Conservation (phyloP, 2,329 filamentous ascomycete genomes). For the Chaetomium strumarium region DNA sequence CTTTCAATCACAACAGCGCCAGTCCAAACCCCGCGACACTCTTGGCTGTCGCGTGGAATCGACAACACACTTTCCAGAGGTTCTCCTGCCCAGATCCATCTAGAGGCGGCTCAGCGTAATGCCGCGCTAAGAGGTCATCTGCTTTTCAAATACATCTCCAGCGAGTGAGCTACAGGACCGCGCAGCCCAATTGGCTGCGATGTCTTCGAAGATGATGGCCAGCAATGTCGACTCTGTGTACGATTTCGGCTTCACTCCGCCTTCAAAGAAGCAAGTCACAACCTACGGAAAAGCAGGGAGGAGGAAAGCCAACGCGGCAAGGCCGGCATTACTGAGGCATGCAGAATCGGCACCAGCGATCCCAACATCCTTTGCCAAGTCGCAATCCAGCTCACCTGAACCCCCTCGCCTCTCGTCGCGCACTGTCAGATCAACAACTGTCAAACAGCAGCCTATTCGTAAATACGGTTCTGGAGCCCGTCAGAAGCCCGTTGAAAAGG, state of each 20-base stretch:
- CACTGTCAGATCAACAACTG: constrained; percentile 5
- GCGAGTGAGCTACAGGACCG: background rate
- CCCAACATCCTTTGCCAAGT: constrained; percentile 13
- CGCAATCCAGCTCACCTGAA: constrained; percentile 16
- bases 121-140: background rate
- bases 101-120: too few species aligned
- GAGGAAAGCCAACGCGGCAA: constrained; percentile 17
- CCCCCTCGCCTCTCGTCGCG: constrained; percentile 11
- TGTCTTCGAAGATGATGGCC: constrained; percentile 12
- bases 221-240: constrained; percentile 17
- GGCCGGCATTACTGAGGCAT: constrained; percentile 11
- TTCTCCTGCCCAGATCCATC: too few species aligned
- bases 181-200: too few species aligned
- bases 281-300: constrained; percentile 30
- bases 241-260: constrained; percentile 22
- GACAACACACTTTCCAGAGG: too few species aligned
- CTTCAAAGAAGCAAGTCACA: constrained; percentile 27
- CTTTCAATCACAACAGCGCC: too few species aligned
- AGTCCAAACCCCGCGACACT: too few species aligned
- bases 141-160: too few species aligned
- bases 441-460: constrained; percentile 3
- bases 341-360: constrained; percentile 16
- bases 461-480: constrained; percentile 1
- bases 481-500: constrained; percentile 10
- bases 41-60: too few species aligned